Conservation (phyloP, 208 protist species). For the Leishmania tropica region DNA sequence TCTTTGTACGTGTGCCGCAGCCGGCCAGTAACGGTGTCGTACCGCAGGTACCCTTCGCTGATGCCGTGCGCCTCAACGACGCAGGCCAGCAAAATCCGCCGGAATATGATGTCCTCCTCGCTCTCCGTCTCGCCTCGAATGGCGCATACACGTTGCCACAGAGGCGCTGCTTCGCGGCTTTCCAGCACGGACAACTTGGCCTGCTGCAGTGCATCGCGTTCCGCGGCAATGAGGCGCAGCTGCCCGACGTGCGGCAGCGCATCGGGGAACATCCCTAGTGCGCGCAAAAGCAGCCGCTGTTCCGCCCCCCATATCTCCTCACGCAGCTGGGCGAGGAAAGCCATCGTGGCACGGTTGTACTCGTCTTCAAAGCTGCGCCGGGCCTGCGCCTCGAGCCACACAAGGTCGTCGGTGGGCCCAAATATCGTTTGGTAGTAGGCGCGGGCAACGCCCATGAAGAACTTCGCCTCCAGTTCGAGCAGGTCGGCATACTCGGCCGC, state of each 20-base stretch:
- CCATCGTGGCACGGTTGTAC: conserved; percentile 23
- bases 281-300: conserved; percentile 49
- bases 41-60: conserved; percentile 26
- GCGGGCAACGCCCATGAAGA: conserved; percentile 30
- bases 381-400: conserved; percentile 38
- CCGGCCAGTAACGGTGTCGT: conserved; percentile 30
- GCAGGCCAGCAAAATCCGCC: conserved; percentile 48
- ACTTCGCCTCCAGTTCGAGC: conserved; percentile 27
- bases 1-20: conserved; percentile 8
- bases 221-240: conserved; percentile 11
- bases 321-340: conserved; percentile 28
- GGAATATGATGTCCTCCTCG: conserved; percentile 70
- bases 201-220: conserved; percentile 9
- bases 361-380: conserved; percentile 52
- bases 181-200: conserved; percentile 30
- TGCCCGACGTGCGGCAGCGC: conserved; percentile 27
- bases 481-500: conserved; percentile 41
- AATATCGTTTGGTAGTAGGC: conserved; percentile 29
- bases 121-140: conserved; percentile 71
- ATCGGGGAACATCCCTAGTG: conserved; percentile 32
- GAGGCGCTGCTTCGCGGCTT: conserved; percentile 50
- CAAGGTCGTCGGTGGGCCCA: conserved; percentile 24
- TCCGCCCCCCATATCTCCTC: conserved; percentile 42
- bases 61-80: conserved; percentile 55
- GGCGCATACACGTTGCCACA: conserved; percentile 57